Base-by-base conservation (phyloP, 129 eudicot genomes). In the Smallanthus sonchifolius region DNA sequence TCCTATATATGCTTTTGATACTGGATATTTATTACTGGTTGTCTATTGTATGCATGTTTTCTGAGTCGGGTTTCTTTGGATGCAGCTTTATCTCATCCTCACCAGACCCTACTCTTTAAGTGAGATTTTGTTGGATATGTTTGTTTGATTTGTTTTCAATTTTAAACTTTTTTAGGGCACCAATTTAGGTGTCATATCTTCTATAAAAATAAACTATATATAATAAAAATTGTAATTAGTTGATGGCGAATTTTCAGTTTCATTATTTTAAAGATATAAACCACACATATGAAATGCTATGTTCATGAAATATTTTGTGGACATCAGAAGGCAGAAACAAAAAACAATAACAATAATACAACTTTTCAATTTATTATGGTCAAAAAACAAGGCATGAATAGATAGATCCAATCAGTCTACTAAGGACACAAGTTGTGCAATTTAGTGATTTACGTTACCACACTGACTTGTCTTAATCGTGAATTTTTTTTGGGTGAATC, bases 271-370 rank as follows among this genome's bases (percentile, higher is more conserved):
- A 6, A 56, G 4, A 8, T 51, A 51, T n/a, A 60, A 24, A 56
- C 2, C 13, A 32, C 43, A 35, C 61, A 60, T 42, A 63, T 71
- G 75, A 73, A 60, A 73, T 73, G 30, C 69, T n/a, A 60, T 60
- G 77, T 60, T 13, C 3, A 6, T 13, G 2, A 43, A 43, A 39
- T 7, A 54, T 73, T 19, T 74, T 36, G 49, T n/a, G 74, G 43
- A 8, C 32, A 16, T 30, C 78, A 17, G 38, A 37, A 37, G 15
- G 51, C 6, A 38, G 10, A 73, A 30, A 73, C 1, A 51, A 59
- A 59, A 24, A n/a, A n/a, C n/a, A n/a, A n/a, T n/a, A n/a, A n/a
- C n/a, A 30, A 11, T 48, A 15, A 48, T 48, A 4, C 19, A 48
- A 13, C 14, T 11, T 44, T 44, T 13, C 51, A 44, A 9, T 49